phyloP scores from a whole-genome alignment of 805 yeast genomes.

The Wickerhamiella spandovensis region DNA sequence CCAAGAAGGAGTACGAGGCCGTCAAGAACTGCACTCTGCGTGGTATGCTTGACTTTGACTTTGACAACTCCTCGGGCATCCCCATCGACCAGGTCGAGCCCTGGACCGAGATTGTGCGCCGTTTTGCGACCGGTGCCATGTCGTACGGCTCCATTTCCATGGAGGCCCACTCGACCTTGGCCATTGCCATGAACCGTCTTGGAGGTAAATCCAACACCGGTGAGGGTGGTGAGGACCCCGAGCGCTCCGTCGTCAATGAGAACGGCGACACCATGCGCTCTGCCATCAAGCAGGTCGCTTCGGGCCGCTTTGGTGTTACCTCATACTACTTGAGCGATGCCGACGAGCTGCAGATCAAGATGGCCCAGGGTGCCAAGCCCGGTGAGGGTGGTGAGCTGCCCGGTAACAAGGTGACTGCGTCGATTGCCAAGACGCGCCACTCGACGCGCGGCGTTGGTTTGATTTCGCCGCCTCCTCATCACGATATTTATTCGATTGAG shows the following conservation, averaged over 20 bases:
- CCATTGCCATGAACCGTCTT: slow-evolving; percentile 95
- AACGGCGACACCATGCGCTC: slow-evolving; percentile 98
- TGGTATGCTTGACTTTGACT: slow-evolving; percentile 88
- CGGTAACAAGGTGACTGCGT: slow-evolving; percentile 77
- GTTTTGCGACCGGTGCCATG: slow-evolving; percentile 99
- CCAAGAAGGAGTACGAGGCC: slow-evolving; percentile 83
- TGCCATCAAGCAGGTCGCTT: slow-evolving; percentile 95
- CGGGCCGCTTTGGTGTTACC: slow-evolving; percentile 97
- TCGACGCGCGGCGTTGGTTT: slow-evolving; percentile 95
- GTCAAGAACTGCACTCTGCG: slow-evolving; percentile 85
- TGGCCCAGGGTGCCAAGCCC: slow-evolving; percentile 99
- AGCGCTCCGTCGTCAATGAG: slow-evolving; percentile 62
- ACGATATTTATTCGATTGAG: slow-evolving; percentile 95
- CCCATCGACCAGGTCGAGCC: slow-evolving; percentile 98
- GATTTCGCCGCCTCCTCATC: slow-evolving; percentile 98
- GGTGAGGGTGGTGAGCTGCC: slow-evolving; percentile 99
- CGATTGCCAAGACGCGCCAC: slow-evolving; percentile 89
- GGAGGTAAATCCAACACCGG: slow-evolving; percentile 98
- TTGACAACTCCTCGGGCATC: slow-evolving; percentile 51
- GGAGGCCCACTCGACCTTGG: slow-evolving; percentile 96
- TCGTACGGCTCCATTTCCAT: slow-evolving; percentile 96
- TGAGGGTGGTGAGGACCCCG: slow-evolving; percentile 98
- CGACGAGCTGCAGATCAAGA: slow-evolving; percentile 92
- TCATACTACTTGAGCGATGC: slow-evolving; percentile 90
- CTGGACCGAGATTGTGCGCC: slow-evolving; percentile 96